Conservation (phyloP, 2,329 filamentous ascomycete species). For the Ophiocordyceps polyrhachis-furcata region DNA sequence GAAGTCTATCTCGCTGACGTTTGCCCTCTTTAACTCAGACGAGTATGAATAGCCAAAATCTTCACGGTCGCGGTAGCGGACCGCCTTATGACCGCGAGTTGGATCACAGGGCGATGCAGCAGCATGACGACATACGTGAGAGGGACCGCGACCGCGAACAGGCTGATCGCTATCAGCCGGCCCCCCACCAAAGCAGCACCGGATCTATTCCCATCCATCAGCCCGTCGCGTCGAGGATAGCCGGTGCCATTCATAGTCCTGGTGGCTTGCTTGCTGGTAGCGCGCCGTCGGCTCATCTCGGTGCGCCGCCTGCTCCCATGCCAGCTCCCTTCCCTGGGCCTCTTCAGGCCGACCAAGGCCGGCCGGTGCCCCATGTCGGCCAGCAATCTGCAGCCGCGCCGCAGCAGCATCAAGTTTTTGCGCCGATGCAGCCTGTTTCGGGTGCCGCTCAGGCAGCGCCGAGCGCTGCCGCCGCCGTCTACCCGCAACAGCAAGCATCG, state of each 20-base stretch:
- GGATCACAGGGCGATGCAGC: constrained; percentile 26
- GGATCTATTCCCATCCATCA: constrained; percentile 86
- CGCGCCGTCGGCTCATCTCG: constrained; percentile 31
- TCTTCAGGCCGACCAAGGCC: constrained; percentile 31
- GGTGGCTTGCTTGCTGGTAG: constrained; percentile 62
- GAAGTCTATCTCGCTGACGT: not conserved
- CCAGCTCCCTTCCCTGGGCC: constrained; percentile 34
- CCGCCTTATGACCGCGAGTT: constrained; percentile 28
- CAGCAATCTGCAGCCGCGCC: constrained; percentile 22
- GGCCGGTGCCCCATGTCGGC: constrained; percentile 32
- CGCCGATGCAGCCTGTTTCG: constrained; percentile 30
- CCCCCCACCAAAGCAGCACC: constrained; percentile 65
- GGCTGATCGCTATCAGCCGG: constrained; percentile 48
- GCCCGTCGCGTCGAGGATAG: constrained; percentile 66
- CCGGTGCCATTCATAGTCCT: constrained; percentile 75
- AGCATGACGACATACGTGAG: constrained; percentile 34
- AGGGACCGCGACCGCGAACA: constrained; percentile 42
- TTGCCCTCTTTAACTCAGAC: constrained; percentile 1
- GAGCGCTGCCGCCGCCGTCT: constrained; percentile 30
- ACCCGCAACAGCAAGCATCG: not conserved
- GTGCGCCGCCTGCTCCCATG: constrained; percentile 30
- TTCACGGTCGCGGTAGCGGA: constrained; percentile 20
- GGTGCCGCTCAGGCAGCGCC: constrained; percentile 37
- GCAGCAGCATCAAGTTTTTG: constrained; percentile 36
- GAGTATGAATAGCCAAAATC: constrained; percentile 28